These are phyloP conservation scores for Eutrema yunnanense DNA, from an alignment of 345 rosid species.

Conservation along the genomic window DNA sequence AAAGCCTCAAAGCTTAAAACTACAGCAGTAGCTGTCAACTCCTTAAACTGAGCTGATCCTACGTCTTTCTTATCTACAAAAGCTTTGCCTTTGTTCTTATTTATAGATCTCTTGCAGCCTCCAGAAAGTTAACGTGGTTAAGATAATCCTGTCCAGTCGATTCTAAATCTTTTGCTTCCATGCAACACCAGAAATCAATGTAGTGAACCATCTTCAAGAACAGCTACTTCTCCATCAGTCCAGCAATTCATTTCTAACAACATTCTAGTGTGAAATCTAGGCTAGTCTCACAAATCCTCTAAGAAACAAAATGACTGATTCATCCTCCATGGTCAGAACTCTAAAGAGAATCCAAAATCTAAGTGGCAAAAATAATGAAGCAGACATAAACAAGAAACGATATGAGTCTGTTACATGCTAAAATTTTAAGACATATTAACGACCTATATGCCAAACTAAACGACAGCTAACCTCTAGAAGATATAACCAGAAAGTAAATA, in stretches of 20 bases:
- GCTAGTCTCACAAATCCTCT: not conserved
- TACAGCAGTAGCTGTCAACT: not conserved
- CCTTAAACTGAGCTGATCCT: not conserved
- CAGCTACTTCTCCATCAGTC: constrained; percentile 12
- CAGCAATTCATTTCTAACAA: not conserved
- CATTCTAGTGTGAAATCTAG: constrained; percentile 3
- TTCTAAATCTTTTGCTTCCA: not conserved
- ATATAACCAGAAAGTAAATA: not conserved
- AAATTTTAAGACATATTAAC: not conserved
- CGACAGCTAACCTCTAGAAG: not conserved
- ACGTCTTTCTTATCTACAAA: not conserved
- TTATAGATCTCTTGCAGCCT: constrained; percentile 3
- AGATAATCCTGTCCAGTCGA: constrained; percentile 8
- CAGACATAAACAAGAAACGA: not conserved
- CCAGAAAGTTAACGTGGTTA: not conserved
- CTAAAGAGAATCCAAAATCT: not conserved
- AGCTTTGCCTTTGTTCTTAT: not conserved
- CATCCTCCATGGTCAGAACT: not conserved
- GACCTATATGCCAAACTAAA: constrained; percentile 18
- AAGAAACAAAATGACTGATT: not conserved
- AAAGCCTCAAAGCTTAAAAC: not conserved
- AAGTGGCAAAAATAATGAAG: not conserved
- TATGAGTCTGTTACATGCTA: not conserved
- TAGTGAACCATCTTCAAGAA: constrained; percentile 11
- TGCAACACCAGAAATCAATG: constrained; percentile 3